Base-by-base conservation (phyloP, 1,284 basidiomycete species). In the Boletus calvinii region DNA sequence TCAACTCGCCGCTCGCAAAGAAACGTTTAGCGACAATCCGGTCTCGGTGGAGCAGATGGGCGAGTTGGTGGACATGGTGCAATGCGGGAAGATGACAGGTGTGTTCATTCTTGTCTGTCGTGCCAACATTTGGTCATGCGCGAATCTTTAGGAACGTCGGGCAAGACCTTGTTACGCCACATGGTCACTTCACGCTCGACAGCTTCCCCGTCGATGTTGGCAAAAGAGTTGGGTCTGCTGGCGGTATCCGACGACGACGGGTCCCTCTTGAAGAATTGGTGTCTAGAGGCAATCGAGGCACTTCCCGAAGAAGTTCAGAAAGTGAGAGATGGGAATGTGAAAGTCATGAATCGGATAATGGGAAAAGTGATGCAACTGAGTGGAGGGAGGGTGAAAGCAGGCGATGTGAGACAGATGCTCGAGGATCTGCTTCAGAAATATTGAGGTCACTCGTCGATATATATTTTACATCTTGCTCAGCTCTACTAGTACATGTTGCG, bases 281-380 rank as follows among this genome's bases (percentile, higher is more conserved):
- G 92, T 64, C 59, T 69, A 45, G 72, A 80, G 7, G 89, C 86
- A 0, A 84, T 97, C 17, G 66, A 70, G 6, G 80, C 77, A 7
- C 72, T 93, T 43, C 90, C 92, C 0, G 73, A 78, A 41, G 92
- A 95, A 63, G 85, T 81, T 0, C 78, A 78, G 6, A 85, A 84
- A 18, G 80, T 92, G 18, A 78, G 80, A 15, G 74, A 77, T 35
- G 94, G 96, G 0, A 89, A 92, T 54, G 70, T 74, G 29, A 93
- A 90, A 57, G 94, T 95, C 1, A 65, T 98, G 37, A 93, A 93
- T 74, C 87, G 90, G 56, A 78, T 99, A 31, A 80, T 98, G 7
- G 96, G 96, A 0, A 79, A 83, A 65, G 90, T 96, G 20, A 98
- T 98, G 93, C 90, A 86, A 70, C 69, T 81, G 48, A 90, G 86